Conservation (phyloP, 2,329 filamentous ascomycete species). For the Xylaria hypoxylon region DNA sequence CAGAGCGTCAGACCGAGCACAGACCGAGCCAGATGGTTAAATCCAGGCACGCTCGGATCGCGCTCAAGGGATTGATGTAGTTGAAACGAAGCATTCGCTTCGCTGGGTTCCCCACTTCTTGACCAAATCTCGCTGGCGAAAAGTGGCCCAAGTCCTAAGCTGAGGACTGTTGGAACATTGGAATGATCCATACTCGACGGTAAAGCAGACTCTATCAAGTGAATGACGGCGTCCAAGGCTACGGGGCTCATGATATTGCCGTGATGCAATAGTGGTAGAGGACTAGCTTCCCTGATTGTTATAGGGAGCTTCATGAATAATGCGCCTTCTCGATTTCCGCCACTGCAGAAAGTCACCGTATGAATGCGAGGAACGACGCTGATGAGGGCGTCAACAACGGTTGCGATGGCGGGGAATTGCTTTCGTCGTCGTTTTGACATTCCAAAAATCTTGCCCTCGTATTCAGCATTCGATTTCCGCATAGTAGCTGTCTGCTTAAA, state of each 20-base stretch:
- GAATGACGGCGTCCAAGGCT: slow-evolving; percentile 54
- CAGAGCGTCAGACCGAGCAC: slow-evolving; percentile 77
- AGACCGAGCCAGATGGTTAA: slow-evolving; percentile 78
- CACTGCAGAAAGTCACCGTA: slow-evolving; percentile 84
- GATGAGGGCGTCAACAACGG: slow-evolving; percentile 81
- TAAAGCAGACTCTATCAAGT: slow-evolving; percentile 56
- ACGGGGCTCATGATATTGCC: slow-evolving; percentile 32
- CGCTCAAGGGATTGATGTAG: slow-evolving; percentile 79
- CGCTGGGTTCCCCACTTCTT: slow-evolving; percentile 60
- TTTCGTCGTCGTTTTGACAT: slow-evolving; percentile 81
- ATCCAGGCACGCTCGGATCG: slow-evolving; percentile 75
- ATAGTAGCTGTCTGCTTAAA: slow-evolving; percentile 69
- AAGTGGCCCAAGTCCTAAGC: slow-evolving; percentile 57
- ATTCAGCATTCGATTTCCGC: slow-evolving; percentile 62
- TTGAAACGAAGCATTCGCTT: slow-evolving; percentile 72
- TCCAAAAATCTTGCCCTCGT: slow-evolving; percentile 73
- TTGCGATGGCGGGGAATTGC: slow-evolving; percentile 86
- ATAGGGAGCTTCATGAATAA: slow-evolving; percentile 76
- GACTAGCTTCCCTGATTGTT: slow-evolving; percentile 71
- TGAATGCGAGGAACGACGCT: slow-evolving; percentile 76
- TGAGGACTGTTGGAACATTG: slow-evolving; percentile 57
- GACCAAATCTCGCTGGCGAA: slow-evolving; percentile 65
- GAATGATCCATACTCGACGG: slow-evolving; percentile 55
- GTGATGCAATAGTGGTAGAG: slow-evolving; percentile 61
- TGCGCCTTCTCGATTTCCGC: slow-evolving; percentile 86